Evolutionary conservation across 169 alveolate species (phyloP).

Genomic region (Eimeria sp.): DNA sequence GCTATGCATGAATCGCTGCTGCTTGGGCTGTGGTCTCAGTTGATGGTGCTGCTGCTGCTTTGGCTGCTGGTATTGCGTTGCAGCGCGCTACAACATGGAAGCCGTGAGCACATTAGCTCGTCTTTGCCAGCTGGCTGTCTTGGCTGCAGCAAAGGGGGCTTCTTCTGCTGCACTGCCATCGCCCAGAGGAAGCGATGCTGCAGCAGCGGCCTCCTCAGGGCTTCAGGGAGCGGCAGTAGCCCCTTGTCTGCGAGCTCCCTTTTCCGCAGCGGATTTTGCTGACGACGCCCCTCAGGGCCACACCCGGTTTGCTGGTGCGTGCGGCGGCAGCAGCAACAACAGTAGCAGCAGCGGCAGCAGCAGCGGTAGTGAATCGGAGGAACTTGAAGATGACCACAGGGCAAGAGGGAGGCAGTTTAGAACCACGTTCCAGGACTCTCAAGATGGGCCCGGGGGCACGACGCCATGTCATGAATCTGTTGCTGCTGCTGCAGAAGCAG

Average conservation of each 20-base stretch:
- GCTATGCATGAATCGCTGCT: background rate
- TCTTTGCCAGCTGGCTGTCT: conserved; percentile 26
- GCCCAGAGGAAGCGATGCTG: background rate
- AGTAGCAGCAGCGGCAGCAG: conserved; percentile 26
- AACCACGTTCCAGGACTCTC: background rate
- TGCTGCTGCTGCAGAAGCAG: background rate
- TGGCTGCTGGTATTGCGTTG: background rate
- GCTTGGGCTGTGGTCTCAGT: too few species aligned
- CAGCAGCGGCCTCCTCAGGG: background rate
- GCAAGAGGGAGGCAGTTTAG: background rate
- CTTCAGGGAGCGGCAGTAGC: too few species aligned
- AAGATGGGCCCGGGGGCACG: background rate
- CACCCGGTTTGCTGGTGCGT: background rate
- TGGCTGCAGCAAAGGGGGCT: conserved; percentile 38
- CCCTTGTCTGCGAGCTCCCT: conserved; percentile 19
- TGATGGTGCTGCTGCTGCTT: too few species aligned
- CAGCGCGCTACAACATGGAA: conserved; percentile 45
- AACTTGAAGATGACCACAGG: background rate
- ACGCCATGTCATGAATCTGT: background rate
- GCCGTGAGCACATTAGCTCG: conserved; percentile 48
- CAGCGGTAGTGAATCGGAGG: background rate
- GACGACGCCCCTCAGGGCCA: background rate
- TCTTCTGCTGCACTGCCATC: background rate
- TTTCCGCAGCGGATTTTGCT: conserved; percentile 34
- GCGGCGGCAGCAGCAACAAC: background rate